Evolutionary conservation across 768 basidiomycete genomes (phyloP), one percentile per base, ranked within the genome.

Genomic region (Termitomyces sp.): DNA sequence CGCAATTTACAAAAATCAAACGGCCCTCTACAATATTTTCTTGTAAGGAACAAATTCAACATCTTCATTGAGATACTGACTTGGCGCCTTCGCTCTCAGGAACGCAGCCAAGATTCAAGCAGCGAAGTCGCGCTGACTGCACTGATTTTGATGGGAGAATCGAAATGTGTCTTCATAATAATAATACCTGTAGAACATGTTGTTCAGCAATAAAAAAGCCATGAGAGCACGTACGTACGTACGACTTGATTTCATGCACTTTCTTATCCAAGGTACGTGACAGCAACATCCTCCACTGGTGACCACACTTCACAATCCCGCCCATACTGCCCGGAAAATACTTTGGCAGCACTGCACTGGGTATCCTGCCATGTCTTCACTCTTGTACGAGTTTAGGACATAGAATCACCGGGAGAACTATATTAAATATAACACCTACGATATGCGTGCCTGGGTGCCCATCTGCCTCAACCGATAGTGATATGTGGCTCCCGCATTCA

Each of bases 1-100:
- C 40, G 75, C 80, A 1, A 73, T 79, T 57, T 85, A 82, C 66
- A 72, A 74, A 55, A 83, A 84, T 59, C 75, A 83, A 63, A 80
- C 79, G 5, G 57, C 67, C 5, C 70, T 82, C 14, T 82, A 79
- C 78, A 70, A 78, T 54, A 67, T 82, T 32, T 83, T 85, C 67
- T 75, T 71, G 81, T 80, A 44, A 54, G 58, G 11, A 30, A 28
- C 35, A 45, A 10, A 66, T 64, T 72, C 63, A 40, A 11, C 43
- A 28, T 36, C 33, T 26, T 6, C n/a, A 20, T 38, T 45, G 22
- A 43, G 30, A 13, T 40, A 46, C 13, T 52, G 10, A 48, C 51
- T 44, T 44, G 59, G 52, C 5, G 32, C 11, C 45, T 62, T 58
- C 18, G 22, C 35, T 58, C 52, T 53, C 60, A 74, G 74, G 52